Evolutionary conservation across 352 stramenopile genomes (phyloP).

Genomic region (Thraustochytrium sp.): DNA sequence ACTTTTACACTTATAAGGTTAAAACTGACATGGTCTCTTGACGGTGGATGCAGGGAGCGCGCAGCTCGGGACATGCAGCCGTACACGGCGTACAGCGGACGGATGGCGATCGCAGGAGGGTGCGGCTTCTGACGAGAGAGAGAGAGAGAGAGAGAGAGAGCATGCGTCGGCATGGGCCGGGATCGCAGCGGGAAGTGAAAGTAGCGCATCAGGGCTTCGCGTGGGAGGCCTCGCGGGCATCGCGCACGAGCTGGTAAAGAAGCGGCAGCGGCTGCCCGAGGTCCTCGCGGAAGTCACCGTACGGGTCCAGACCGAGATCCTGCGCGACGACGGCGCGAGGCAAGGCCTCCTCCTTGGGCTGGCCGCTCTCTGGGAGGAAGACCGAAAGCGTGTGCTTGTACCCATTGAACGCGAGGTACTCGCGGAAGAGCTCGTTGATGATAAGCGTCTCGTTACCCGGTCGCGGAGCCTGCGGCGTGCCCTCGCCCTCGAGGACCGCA

Average conservation of each 20-base stretch:
- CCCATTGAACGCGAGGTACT: slow-evolving; percentile 88
- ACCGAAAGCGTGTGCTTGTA: slow-evolving; percentile 78
- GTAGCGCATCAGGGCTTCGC: too few relatives aligned
- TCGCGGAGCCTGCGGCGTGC: neutral
- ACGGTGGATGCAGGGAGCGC: too few relatives aligned
- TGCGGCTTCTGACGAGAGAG: too few relatives aligned
- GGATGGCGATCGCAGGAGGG: too few relatives aligned
- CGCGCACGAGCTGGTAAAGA: slow-evolving; percentile 67
- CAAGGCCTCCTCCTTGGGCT: slow-evolving; percentile 69
- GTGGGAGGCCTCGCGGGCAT: neutral
- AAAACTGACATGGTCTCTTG: too few relatives aligned
- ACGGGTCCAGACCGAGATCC: slow-evolving; percentile 56
- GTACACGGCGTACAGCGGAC: too few relatives aligned
- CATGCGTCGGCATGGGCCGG: too few relatives aligned
- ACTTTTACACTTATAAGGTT: too few relatives aligned
- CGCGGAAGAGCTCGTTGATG: slow-evolving; percentile 86
- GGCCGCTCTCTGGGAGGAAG: slow-evolving; percentile 62
- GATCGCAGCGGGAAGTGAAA: too few relatives aligned
- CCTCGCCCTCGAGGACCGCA: slow-evolving; percentile 46
- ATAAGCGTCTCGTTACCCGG: slow-evolving; percentile 84
- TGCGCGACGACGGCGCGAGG: slow-evolving; percentile 68
- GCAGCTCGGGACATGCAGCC: too few relatives aligned
- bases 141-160: too few relatives aligned
- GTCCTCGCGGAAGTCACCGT: slow-evolving; percentile 57
- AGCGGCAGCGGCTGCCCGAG: slow-evolving; percentile 65